Evolutionary conservation across 2,329 filamentous ascomycete genomes (phyloP).

Genomic region (Paracoccidioides lutzii): DNA sequence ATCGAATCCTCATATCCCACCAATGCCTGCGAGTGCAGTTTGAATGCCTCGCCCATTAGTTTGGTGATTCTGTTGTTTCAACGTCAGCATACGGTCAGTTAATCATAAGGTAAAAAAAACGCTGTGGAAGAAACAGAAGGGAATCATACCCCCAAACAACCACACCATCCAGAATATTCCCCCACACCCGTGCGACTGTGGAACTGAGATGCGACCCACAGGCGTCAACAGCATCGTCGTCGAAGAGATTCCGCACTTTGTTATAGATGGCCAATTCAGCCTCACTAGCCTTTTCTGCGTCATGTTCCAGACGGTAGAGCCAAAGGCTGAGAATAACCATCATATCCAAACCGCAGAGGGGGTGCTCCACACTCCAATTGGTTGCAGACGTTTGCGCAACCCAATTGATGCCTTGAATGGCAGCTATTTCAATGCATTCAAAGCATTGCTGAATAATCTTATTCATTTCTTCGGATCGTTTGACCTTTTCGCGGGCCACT

Average conservation of each 20-base stretch:
- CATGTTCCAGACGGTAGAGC: slow-evolving; percentile 98
- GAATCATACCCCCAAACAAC: slow-evolving; percentile 90
- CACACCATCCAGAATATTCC: slow-evolving; percentile 94
- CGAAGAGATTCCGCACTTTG: slow-evolving; percentile 73
- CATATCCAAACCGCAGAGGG: slow-evolving; percentile 87
- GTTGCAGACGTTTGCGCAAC: slow-evolving; percentile 94
- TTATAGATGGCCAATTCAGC: slow-evolving; percentile 33
- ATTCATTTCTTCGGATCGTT: slow-evolving; percentile 93
- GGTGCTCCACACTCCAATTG: slow-evolving; percentile 98
- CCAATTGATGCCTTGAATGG: slow-evolving; percentile 89
- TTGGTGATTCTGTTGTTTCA: slow-evolving; percentile 40
- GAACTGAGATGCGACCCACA: slow-evolving; percentile 77
- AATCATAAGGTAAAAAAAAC: slow-evolving; percentile 18
- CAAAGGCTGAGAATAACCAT: slow-evolving; percentile 97
- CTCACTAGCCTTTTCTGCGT: slow-evolving; percentile 57
- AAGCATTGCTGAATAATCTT: slow-evolving; percentile 97
- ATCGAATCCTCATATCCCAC: slow-evolving; percentile 71
- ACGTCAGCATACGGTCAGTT: slow-evolving; percentile 31
- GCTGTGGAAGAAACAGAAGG: too few relatives aligned
- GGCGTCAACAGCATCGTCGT: slow-evolving; percentile 74
- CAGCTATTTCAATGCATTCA: slow-evolving; percentile 92
- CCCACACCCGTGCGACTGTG: slow-evolving; percentile 91
- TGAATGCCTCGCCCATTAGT: slow-evolving; percentile 96
- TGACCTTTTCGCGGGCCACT: slow-evolving; percentile 80
- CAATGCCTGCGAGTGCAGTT: slow-evolving; percentile 86